A percentile compares a stretch with the other conserved stretches of the same genome.
phyloP scores from a whole-genome alignment of 768 basidiomycete species.

The Suillus alpinus region DNA sequence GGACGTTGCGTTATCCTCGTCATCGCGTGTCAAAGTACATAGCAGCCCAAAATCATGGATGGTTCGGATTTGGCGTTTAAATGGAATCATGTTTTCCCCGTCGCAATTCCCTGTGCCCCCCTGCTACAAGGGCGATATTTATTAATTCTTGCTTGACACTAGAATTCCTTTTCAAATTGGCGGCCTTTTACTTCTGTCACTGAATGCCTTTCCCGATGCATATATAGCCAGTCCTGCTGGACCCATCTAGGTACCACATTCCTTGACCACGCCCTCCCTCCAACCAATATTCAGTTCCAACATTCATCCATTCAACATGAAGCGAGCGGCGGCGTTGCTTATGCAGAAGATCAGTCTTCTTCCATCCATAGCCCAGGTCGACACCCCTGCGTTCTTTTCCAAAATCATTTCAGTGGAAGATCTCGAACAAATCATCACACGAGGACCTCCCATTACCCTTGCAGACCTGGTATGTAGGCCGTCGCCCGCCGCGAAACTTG shows the following conservation, averaged over 20 bases:
- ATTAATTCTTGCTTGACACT: background rate
- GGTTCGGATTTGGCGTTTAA: too few relatives aligned
- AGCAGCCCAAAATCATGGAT: background rate
- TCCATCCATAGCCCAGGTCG: background rate
- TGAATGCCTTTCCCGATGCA: background rate
- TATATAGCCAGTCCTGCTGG: background rate
- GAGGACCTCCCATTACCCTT: conserved; percentile 23
- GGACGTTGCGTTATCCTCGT: background rate
- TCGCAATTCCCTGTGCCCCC: too few relatives aligned
- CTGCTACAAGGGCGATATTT: background rate
- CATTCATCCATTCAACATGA: background rate
- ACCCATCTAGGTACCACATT: background rate
- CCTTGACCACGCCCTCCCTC: background rate
- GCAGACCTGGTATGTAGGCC: conserved; percentile 27
- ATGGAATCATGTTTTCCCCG: too few relatives aligned
- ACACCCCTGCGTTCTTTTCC: background rate
- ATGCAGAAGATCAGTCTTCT: background rate
- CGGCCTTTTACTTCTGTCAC: background rate
- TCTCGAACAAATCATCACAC: conserved; percentile 25
- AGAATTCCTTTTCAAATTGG: background rate
- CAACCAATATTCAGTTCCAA: background rate
- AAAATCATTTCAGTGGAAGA: conserved; percentile 20
- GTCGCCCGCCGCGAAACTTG: background rate
- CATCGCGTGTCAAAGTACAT: background rate
- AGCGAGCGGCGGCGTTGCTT: background rate